Evolutionary conservation across 2,329 filamentous ascomycete genomes (phyloP), one percentile per base, ranked within the genome.

Genomic region (Aspergillus sojae): DNA sequence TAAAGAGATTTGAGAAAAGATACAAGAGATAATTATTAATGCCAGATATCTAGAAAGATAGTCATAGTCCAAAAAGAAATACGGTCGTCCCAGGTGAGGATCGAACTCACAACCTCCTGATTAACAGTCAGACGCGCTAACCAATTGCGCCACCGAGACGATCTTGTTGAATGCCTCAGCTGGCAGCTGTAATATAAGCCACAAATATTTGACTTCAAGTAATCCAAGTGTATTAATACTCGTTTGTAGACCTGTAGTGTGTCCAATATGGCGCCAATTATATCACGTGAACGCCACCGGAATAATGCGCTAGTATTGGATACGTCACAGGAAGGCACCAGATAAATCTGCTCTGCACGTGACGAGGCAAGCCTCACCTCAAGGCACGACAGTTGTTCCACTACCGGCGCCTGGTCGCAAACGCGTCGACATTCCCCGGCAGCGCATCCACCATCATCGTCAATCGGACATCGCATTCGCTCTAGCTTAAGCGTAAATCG

Each of bases 351-450:
- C 14, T 21, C 32, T 39, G 10, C 52, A 55, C 52, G 52, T 55
- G 52, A 55, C 52, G 6, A 19, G 23, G 21, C n/a, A 41, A 21
- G 52, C 32, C 52, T 55, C 52, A 55, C 52, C 52, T 55, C 52
- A 23, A 32, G 32, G 32, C 30, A 39, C 30, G 21, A 32, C 30
- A 53, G 48, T 39, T 39, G 26, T 28, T 53, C 50, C 50, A 30
- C 36, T 14, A 55, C 21, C 32, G 12, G 32, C 52, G 52, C 14
- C 52, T 16, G n/a, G 32, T 39, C 34, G 52, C 19, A 26, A 55
- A 55, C 32, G 32, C 32, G 52, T 55, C 32, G 52, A 55, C 52
- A 39, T 9, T 34, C 48, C 16, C 28, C 14, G 16, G 28, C 26
- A 41, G 36, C 19, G 48, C 48, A 52, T 34, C 48, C 48, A 52